Base-by-base conservation (phyloP, 306 rosid species). In the Cicer judaicum region DNA sequence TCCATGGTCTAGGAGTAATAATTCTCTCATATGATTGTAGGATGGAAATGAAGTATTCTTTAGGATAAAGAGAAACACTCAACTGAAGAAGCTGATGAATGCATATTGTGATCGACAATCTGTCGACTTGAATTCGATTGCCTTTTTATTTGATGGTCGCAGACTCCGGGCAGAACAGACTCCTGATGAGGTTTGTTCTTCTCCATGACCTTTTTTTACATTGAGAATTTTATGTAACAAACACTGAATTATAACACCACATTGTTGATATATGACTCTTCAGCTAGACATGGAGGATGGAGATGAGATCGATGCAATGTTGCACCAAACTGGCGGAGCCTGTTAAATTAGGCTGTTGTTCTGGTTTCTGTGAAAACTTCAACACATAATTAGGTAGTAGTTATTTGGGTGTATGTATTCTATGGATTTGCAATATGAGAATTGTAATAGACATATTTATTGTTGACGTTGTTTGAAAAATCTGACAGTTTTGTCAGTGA, bases 241-340 rank as follows among this genome's bases (percentile, higher is more conserved):
- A 39, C 44, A 13, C 54, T 72, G 24, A 12, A 43, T 44, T 15
- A 57, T 55, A 49, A 77, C 16, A 41, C 36, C 36, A 40, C 10
- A 44, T 2, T 2, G 52, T 14, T 19, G 61, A 1, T 41, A 21
- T 29, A 5, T 2, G 4, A 55, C 44, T 18, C 10, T 49, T 68
- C 87, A 84, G 89, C 89, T 90, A 14, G 89, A 85, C 69, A 82
- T 88, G 96, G 96, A 91, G 82, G 90, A 91, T 19, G 92, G 90
- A 1, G 96, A 88, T 77, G 90, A 83, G 84, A 88, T 87, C 0
- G 93, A 88, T 80, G 96, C 90, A 0, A 90, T 90, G 93, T 41
- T 85, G 84, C 93, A 90, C 82, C 96, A 90, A 69, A 87, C 83
- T 8, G 96, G 91, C 4, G 91, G 89, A 81, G 64, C 75, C 47